A percentile compares a stretch with the other conserved stretches of the same genome.
Conservation (phyloP, 208 protist genomes). For the Acanthamoeba royreba region DNA sequence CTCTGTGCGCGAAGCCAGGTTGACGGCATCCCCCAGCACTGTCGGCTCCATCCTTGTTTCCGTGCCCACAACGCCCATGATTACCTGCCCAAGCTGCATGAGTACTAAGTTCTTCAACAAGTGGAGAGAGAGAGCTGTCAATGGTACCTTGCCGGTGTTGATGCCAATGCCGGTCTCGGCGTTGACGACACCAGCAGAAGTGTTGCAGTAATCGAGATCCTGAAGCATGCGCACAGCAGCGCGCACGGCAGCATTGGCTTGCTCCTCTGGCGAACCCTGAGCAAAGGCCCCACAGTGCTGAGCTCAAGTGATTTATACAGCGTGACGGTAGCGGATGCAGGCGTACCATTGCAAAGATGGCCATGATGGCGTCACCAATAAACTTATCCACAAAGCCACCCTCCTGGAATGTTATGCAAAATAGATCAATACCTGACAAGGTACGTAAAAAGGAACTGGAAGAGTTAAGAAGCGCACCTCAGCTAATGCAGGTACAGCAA, state of each 20-base stretch:
- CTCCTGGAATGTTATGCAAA: background rate
- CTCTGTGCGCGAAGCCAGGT: constrained; percentile 67
- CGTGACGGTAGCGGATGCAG: background rate
- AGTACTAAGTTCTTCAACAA: background rate
- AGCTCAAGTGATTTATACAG: background rate
- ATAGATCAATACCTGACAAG: background rate
- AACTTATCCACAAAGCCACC: constrained; percentile 71
- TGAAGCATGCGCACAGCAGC: constrained; percentile 58
- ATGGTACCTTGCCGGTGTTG: constrained; percentile 63
- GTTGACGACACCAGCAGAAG: constrained; percentile 21
- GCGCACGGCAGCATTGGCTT: constrained; percentile 24
- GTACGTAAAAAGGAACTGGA: background rate
- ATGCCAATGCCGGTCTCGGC: constrained; percentile 68
- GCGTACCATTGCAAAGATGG: background rate
- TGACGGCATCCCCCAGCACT: constrained; percentile 67
- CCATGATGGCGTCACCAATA: background rate
- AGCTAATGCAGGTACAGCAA: constrained; percentile 57
- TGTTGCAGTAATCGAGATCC: constrained; percentile 46
- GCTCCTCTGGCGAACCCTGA: background rate
- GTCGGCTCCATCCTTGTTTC: constrained; percentile 70
- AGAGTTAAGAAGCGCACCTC: constrained; percentile 1
- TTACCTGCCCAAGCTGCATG: constrained; percentile 19
- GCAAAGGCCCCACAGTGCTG: background rate
- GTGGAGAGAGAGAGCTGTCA: background rate
- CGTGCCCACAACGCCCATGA: constrained; percentile 64